These are phyloP conservation scores for Zygnema circumcarinatum DNA, from an alignment of 139 green algal genomes.

Conservation along the genomic window DNA sequence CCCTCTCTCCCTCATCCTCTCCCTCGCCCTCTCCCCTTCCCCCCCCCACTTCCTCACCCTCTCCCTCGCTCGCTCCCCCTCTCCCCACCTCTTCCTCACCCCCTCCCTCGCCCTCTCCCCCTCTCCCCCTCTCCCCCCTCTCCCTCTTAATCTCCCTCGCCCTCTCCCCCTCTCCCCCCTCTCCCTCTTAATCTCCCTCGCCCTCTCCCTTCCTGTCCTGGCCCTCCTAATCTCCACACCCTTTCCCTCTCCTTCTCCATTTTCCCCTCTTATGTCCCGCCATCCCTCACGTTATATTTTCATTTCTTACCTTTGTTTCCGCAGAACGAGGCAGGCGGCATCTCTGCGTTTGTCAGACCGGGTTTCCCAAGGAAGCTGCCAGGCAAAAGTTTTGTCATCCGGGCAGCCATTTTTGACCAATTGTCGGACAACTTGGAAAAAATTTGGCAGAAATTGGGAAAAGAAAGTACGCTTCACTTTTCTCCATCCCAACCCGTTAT, in stretches of 20 bases:
- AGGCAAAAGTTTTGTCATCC: slow-evolving; percentile 15
- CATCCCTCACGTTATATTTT: background rate
- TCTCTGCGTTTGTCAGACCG: background rate
- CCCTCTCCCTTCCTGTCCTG: background rate
- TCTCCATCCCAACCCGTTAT: background rate
- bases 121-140: slow-evolving; percentile 9
- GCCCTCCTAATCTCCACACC: background rate
- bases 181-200: background rate
- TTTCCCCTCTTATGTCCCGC: background rate
- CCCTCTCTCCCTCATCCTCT: background rate
- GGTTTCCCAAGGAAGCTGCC: background rate
- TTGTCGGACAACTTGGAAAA: slow-evolving; percentile 75
- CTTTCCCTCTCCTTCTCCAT: slow-evolving; percentile 14
- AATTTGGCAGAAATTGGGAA: slow-evolving; percentile 41
- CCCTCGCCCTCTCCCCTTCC: background rate
- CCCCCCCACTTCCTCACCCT: background rate
- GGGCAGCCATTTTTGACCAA: slow-evolving; percentile 82
- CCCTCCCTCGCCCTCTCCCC: background rate
- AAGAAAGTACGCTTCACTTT: slow-evolving; percentile 25
- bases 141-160: background rate
- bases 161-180: background rate
- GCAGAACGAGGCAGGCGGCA: background rate
- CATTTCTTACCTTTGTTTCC: background rate
- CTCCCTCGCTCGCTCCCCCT: background rate
- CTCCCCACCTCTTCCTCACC: background rate